Conservation (phyloP, 306 rosid genomes). For the Rosa multiflora region DNA sequence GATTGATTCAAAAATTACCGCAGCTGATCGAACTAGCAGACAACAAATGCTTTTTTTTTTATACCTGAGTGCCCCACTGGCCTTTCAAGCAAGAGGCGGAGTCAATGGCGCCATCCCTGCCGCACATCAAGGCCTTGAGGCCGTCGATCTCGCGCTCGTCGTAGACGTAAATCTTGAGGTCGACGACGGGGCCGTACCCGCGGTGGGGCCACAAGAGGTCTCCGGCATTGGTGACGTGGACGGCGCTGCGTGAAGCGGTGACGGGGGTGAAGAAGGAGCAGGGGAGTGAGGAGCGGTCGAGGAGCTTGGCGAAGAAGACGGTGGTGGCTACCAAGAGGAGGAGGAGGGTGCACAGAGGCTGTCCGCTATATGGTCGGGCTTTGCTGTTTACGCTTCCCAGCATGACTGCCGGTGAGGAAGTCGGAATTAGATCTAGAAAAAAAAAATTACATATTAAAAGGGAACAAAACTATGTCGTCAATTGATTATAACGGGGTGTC, state of each 20-base stretch:
- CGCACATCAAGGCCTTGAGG: slow-evolving; percentile 59
- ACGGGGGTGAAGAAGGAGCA: slow-evolving; percentile 24
- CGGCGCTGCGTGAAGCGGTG: slow-evolving; percentile 25
- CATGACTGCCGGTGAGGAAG: neutral
- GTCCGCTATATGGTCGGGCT: slow-evolving; percentile 38
- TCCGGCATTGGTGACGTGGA: slow-evolving; percentile 31
- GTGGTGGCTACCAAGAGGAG: slow-evolving; percentile 54
- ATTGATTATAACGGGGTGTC: no score
- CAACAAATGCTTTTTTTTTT: neutral
- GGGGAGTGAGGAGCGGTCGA: slow-evolving; percentile 44
- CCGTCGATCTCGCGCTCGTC: slow-evolving; percentile 66
- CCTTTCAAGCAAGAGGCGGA: slow-evolving; percentile 70
- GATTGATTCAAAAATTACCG: neutral
- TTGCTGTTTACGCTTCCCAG: slow-evolving; percentile 55
- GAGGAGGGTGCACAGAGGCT: slow-evolving; percentile 46
- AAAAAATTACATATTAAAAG: no score
- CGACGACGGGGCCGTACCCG: slow-evolving; percentile 60
- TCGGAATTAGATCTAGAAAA: no score
- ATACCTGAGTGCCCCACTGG: slow-evolving; percentile 98
- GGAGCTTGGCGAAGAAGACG: slow-evolving; percentile 65
- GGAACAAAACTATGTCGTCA: no score
- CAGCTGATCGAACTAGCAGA: no score
- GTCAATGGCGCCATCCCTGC: slow-evolving; percentile 65
- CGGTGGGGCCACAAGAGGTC: slow-evolving; percentile 54
- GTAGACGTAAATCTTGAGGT: slow-evolving; percentile 82